Evolutionary conservation across 2,329 filamentous ascomycete species (phyloP), one percentile per base, ranked within the genome.

Genomic region (Helotiales sp.): DNA sequence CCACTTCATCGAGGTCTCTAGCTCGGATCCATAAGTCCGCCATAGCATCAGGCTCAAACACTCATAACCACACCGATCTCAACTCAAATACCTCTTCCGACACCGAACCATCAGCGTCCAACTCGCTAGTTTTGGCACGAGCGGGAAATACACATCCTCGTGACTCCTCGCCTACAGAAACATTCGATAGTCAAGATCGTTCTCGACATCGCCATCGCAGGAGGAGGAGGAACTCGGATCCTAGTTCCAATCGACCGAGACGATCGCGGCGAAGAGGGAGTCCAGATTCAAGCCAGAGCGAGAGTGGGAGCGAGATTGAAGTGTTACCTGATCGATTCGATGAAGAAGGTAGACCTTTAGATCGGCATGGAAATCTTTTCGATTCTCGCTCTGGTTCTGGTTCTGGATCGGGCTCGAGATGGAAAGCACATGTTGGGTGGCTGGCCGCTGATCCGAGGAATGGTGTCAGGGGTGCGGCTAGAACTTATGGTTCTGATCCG

Each of bases 301-400:
- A 57, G 2, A 13, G 10, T 24, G 24, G 22, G 5, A 24, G 40
- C 1, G 63, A 66, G 6, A 51, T 67, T 1, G 70, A 70, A 44
- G 59, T 66, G 2, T 52, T 71, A 12, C 70, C 70, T 1, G 63
- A 67, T 54, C 33, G 69, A 7, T 72, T 71, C 57, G 69, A 72
- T 58, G 34, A 36, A 2, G 55, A 71, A 24, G 69, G 69, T 0
- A 54, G 66, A 24, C 64, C 61, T 1, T 7, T 70, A 25, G 62
- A 63, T 40, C 33, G 52, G 27, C 44, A 54, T 19, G 56, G 55
- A 6, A 55, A 56, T 22, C 17, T 49, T 12, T 60, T 42, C 27
- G 8, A 48, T 29, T 36, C 44, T 38, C 19, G 47, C 3, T 25
- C 19, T 13, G 9, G 9, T n/a, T n/a, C n/a, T n/a, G n/a, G n/a